A percentile compares a stretch with the other conserved stretches of the same genome.
phyloP scores from a whole-genome alignment of 108 stramenopile species.

The Cylindrotheca fusiformis region DNA sequence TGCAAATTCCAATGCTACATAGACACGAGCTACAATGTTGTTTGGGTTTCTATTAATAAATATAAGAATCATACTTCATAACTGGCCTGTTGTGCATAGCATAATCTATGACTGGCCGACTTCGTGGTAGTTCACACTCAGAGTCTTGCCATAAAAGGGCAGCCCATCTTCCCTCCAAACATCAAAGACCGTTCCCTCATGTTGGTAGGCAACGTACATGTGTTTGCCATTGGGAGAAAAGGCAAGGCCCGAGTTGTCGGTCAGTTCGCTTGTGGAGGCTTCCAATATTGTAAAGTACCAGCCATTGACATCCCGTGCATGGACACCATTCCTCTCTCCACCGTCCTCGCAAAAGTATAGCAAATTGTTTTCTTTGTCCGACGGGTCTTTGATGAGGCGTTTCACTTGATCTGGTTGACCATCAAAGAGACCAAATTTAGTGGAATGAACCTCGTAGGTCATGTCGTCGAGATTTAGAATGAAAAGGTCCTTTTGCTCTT shows the following conservation, averaged over 20 bases:
- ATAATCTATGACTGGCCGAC: no score
- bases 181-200: conserved; percentile 34
- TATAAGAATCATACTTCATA: no score
- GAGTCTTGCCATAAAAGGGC: conserved; percentile 17
- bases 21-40: no score
- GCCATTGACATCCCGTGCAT: conserved; percentile 39
- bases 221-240: conserved; percentile 45
- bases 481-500: conserved; percentile 26
- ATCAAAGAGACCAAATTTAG: conserved; percentile 30
- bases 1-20: no score
- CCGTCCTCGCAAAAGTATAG: conserved; percentile 59
- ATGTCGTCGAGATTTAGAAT: conserved; percentile 34
- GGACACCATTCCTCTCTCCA: conserved; percentile 33
- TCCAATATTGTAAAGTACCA: conserved; percentile 22
- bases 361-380: conserved; percentile 14
- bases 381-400: conserved; percentile 7
- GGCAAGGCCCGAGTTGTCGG: conserved; percentile 49
- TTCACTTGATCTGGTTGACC: conserved; percentile 40
- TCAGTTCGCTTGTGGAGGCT: conserved; percentile 26
- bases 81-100: no score
- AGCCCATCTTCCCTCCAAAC: conserved; percentile 45
- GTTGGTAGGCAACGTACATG: conserved; percentile 59
- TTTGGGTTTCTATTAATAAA: no score
- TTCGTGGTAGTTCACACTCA: conserved; percentile 31
- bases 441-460: conserved; percentile 22